A percentile compares a stretch with the other conserved stretches of the same genome.
Conservation (phyloP, 768 basidiomycete genomes). For the Hygrophoropsis aurantiaca region DNA sequence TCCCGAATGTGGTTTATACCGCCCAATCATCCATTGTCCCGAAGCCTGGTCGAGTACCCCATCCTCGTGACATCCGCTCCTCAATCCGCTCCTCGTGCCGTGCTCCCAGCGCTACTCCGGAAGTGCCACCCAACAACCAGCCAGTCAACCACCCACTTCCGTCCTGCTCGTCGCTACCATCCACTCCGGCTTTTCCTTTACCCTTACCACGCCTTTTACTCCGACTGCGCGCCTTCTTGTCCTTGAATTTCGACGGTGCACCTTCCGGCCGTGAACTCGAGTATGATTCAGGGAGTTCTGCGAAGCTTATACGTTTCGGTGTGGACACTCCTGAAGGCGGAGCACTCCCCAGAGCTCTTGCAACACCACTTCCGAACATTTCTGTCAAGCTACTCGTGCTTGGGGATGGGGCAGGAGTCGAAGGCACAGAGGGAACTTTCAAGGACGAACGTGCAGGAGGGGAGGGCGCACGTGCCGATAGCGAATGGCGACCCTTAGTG, state of each 20-base stretch:
- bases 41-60: slow-evolving; percentile 42
- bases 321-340: slow-evolving; percentile 54
- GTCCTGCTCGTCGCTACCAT: slow-evolving; percentile 20
- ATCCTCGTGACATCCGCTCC: slow-evolving; percentile 50
- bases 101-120: slow-evolving; percentile 12
- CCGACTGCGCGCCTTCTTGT: slow-evolving; percentile 19
- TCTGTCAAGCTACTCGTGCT: slow-evolving; percentile 22
- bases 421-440: slow-evolving; percentile 37
- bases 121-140: slow-evolving; percentile 22
- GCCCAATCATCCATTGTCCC: slow-evolving; percentile 59
- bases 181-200: slow-evolving; percentile 29
- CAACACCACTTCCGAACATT: slow-evolving; percentile 28
- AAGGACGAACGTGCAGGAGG: slow-evolving; percentile 56
- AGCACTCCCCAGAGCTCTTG: slow-evolving; percentile 34
- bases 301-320: slow-evolving; percentile 79
- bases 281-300: slow-evolving; percentile 70
- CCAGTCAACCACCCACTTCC: slow-evolving; percentile 21
- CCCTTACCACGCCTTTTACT: slow-evolving; percentile 33
- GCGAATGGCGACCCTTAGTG: slow-evolving; percentile 57
- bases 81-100: slow-evolving; percentile 49
- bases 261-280: slow-evolving; percentile 34
- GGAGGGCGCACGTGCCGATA: slow-evolving; percentile 62
- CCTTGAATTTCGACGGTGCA: slow-evolving; percentile 32
- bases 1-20: slow-evolving; percentile 26
- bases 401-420: slow-evolving; percentile 37